Percentiles rank a stretch among this genome's conserved stretches.
Evolutionary conservation across 768 basidiomycete species (phyloP).

Genomic region (Floccularia luteovirens): DNA sequence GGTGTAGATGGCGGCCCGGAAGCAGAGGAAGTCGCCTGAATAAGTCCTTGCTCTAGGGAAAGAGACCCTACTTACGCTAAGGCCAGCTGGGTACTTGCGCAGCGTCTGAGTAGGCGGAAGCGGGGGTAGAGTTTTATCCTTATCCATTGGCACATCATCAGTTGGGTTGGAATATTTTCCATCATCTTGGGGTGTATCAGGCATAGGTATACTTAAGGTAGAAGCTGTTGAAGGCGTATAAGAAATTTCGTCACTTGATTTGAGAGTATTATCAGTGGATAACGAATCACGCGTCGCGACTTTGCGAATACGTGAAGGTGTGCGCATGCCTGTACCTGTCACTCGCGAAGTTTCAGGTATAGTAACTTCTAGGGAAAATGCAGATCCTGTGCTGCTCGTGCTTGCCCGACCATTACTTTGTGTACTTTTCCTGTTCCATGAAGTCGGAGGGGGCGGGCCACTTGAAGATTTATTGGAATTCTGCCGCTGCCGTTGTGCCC

Average conservation of each 20-base stretch:
- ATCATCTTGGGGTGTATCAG: constrained; percentile 23
- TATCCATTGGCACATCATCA: constrained; percentile 11
- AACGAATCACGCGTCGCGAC: constrained; percentile 1
- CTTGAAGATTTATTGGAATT: neutral
- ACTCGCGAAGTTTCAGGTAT: constrained; percentile 10
- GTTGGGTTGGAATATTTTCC: neutral
- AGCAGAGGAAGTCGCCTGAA: constrained; percentile 11
- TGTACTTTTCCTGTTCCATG: neutral
- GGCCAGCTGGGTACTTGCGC: constrained; percentile 1
- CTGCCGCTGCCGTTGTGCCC: neutral
- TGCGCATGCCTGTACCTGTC: neutral
- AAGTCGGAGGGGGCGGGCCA: neutral
- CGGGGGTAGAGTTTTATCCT: constrained; percentile 30
- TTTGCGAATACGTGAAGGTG: neutral
- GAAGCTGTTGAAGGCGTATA: constrained; percentile 25
- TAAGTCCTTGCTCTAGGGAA: constrained; percentile 18
- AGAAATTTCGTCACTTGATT: constrained; percentile 11
- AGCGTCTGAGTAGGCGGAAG: constrained; percentile 10
- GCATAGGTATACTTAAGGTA: constrained; percentile 24
- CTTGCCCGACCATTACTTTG: constrained; percentile 8
- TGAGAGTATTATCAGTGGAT: constrained; percentile 1
- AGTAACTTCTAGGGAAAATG: constrained; percentile 15
- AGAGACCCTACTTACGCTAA: constrained; percentile 3
- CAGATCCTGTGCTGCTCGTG: constrained; percentile 21
- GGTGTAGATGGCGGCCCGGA: constrained; percentile 6